Evolutionary conservation across 2,329 filamentous ascomycete genomes (phyloP), one percentile per base, ranked within the genome.

Genomic region (Venturia pyrina): DNA sequence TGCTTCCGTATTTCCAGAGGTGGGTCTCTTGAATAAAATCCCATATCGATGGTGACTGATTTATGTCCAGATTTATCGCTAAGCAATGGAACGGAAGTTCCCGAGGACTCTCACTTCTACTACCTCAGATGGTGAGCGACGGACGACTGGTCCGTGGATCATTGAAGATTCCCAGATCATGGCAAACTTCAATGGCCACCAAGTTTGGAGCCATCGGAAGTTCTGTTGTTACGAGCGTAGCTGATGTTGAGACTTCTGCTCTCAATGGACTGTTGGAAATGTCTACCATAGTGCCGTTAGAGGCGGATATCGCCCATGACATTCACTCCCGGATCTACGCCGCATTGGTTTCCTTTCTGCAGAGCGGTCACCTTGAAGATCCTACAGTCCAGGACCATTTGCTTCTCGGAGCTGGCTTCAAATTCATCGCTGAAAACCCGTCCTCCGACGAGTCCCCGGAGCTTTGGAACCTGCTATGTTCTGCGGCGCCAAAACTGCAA

Each of bases 1-100:
- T 96, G 41, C 81, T 93, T 8, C 88, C 86, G 46, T 87, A 90
- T 66, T 92, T 98, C 70, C 90, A 96, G 75, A 91, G 59, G 53
- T 67, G 24, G 10, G 44, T 28, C 48, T 11, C 32, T n/a, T 8
- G 2, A 10, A 10, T 17, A 5, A 10, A 19, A 1, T 21, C 19
- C 19, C 8, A 8, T 19, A 17, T 19, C 24, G 53, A 28, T 7
- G 19, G 19, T n/a, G 6, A 8, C 53, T 59, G 24, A 59, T 37
- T 37, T 5, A 3, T 19, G 19, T 32, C 4, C 44, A 64, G 62
- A 28, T 64, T 64, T 34, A 24, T 64, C 24, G 34, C 62, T 41
- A 64, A 24, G n/a, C 44, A 24, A 32, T 64, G 62, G 62, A 44
- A 50, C 13, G 28, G 48, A 17, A 37, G 28, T 40, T 44, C 44